Base-by-base conservation (phyloP, 345 rosid genomes). In the Eutrema japonicum region DNA sequence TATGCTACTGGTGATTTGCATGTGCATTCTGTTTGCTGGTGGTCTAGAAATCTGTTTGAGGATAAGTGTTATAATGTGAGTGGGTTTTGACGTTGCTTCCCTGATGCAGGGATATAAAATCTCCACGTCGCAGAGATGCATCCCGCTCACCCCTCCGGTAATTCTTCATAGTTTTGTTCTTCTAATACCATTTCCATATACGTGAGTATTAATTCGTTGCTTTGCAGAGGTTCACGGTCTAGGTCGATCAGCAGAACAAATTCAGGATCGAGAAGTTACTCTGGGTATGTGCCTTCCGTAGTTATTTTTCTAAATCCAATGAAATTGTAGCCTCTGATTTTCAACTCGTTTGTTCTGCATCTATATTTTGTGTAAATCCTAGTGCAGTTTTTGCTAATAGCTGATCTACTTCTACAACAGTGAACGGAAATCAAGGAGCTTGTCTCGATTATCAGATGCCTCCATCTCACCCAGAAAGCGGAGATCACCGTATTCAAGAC, bases 181-280 rank as follows among this genome's bases (percentile, higher is more conserved):
- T 22, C 0, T 22, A 22, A 22, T 22, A 22, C 26, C 26, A 1
- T 22, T 22, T 22, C 2, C 26, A 22, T 22, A 52, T 60, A 37
- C 22, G 22, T 7, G 32, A 30, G 10, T 47, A 64, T 33, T 64
- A 55, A 48, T 71, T 77, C 32, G 33, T 73, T 79, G 54, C 54
- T 79, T 12, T 84, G 85, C 82, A 89, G 92, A 52, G 76, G 75
- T 50, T 78, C 83, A 5, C 85, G 79, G 66, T 85, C 90, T 51
- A 76, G 80, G 73, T 82, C 88, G 32, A 68, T 65, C 71, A 84
- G 91, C 81, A 81, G 73, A 76, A 76, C 89, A 32, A 78, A 58
- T 71, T 90, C 93, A 73, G 82, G 85, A 58, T 89, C 92, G 2
- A 79, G 87, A 81, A 89, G 93, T 76, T 65, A 77, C 64, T 86